Evolutionary conservation across 1,284 basidiomycete species (phyloP), one percentile per base, ranked within the genome.

Genomic region (Omphalotus olearius): DNA sequence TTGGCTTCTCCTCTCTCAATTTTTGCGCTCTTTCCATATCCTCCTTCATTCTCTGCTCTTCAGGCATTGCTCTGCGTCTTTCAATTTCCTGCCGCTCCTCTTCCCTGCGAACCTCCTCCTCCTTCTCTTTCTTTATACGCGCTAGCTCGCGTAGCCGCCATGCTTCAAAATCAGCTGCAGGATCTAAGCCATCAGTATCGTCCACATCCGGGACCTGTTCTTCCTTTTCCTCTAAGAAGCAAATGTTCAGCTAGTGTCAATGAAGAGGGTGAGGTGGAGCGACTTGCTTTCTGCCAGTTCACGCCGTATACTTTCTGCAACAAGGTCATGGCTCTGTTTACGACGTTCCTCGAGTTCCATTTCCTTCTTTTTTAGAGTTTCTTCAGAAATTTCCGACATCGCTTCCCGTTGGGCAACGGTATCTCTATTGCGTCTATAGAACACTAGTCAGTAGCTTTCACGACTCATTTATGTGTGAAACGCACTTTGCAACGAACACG

Each of bases 141-240:
- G 79, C 84, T 4, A 99, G 80, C 66, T 99, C 97, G 52, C 97
- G 83, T 42, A 96, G 69, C 47, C 94, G 82, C 97, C 97, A 99
- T 1, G 89, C 91, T 62, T 96, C 92, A 60, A 99, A 99, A 69
- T 99, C 97, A 45, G 70, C 87, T 20, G 82, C 80, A 1, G 94
- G 91, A 63, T 99, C 95, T 44, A 95, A 65, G 1, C 91, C 95
- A 64, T 99, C 97, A 1, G 92, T 91, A 67, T 99, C 97, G 70
- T 98, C 95, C 0, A 99, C 79, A 55, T 98, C 94, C 1, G 89
- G 88, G 26, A 88, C 73, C 13, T 86, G 67, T 16, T 88, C 88
- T 51, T 90, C 85, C 58, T 91, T 88, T 68, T 95, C 89, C 78
- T 91, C 92, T 96, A 64, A 23, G 52, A 52, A 33, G 14, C 48